phyloP scores from a whole-genome alignment of 2,329 filamentous ascomycete genomes.

The Colletotrichum sp. region DNA sequence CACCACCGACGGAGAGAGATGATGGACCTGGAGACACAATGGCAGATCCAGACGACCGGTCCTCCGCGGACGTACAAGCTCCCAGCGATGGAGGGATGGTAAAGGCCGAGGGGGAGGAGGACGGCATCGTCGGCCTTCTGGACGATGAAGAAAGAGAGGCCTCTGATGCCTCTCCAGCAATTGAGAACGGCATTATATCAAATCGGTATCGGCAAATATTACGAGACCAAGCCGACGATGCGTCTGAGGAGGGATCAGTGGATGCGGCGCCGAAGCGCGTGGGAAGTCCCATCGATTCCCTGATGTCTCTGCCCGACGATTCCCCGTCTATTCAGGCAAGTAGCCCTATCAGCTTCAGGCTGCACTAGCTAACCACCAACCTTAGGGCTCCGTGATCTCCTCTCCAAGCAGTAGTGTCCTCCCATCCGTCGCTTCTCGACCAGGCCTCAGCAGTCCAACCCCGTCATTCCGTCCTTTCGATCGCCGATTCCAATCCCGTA shows the following conservation, averaged over 20 bases:
- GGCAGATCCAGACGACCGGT: conserved; percentile 53
- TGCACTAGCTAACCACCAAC: conserved; percentile 7
- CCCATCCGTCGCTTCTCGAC: conserved; percentile 70
- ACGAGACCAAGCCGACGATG: conserved; percentile 46
- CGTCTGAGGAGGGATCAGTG: conserved; percentile 59
- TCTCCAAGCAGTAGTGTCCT: conserved; percentile 79
- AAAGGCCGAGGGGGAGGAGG: conserved; percentile 39
- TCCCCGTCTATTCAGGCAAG: conserved; percentile 82
- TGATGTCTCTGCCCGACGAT: conserved; percentile 80
- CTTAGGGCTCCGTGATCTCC: conserved; percentile 65
- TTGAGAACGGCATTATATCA: conserved; percentile 40
- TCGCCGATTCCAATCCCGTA: conserved; percentile 87
- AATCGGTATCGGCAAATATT: conserved; percentile 52
- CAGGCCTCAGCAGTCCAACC: conserved; percentile 71
- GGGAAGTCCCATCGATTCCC: conserved; percentile 72
- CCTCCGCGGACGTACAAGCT: conserved; percentile 41
- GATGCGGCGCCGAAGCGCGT: conserved; percentile 58
- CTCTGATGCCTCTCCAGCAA: conserved; percentile 23
- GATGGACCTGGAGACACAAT: conserved; percentile 49
- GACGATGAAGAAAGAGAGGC: conserved; percentile 38
- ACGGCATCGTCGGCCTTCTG: conserved; percentile 37
- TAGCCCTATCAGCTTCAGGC: neutral
- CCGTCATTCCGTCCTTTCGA: conserved; percentile 93
- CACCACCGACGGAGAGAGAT: conserved; percentile 24
- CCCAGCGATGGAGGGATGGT: conserved; percentile 50